Conservation (phyloP, 192 early-diverging fungal species). For the Rhizophagus clarus region DNA sequence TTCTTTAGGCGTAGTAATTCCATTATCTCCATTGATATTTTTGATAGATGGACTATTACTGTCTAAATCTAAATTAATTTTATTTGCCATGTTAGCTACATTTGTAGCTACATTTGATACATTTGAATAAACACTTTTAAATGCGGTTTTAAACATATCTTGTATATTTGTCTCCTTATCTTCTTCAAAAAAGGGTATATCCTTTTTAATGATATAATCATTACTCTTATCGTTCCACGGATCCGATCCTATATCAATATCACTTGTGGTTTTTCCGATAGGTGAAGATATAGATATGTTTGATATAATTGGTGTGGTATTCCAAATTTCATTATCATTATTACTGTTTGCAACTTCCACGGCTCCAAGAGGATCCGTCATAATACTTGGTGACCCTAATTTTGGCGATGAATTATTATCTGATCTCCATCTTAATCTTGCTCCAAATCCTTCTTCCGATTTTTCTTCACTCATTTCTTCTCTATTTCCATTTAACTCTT, state of each 20-base stretch:
- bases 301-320: not conserved
- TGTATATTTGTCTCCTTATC: not conserved
- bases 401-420: not conserved
- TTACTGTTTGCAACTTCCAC: not conserved
- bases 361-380: not conserved
- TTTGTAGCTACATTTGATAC: not conserved
- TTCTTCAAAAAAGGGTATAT: not conserved
- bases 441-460: not conserved
- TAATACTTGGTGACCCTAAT: not conserved
- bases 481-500: conserved; percentile 51
- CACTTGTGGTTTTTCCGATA: not conserved
- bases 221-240: conserved; percentile 24
- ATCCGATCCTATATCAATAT: conserved; percentile 7
- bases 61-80: not conserved
- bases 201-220: not conserved
- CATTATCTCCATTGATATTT: not conserved
- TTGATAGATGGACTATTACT: not conserved
- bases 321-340: not conserved
- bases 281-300: not conserved
- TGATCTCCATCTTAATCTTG: conserved; percentile 8
- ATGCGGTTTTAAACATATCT: conserved; percentile 5
- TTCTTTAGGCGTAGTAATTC: not conserved
- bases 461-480: conserved; percentile 19
- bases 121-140: not conserved
- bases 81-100: not conserved